These are phyloP conservation scores for Yamadazyma sp. DNA, from an alignment of 805 yeast genomes.

Conservation along the genomic window DNA sequence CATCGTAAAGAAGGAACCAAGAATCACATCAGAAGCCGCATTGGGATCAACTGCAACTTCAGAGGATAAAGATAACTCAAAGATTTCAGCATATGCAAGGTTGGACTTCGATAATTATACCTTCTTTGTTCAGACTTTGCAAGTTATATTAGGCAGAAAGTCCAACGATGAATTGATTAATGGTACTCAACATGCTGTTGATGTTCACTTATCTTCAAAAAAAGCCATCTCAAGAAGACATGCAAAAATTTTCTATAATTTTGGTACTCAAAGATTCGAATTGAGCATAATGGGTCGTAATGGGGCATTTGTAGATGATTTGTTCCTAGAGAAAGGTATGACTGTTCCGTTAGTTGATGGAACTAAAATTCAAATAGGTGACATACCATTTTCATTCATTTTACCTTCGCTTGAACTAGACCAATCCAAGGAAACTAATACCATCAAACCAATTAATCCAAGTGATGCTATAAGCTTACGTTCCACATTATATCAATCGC, in stretches of 20 bases:
- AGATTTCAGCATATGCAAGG: constrained; percentile 64
- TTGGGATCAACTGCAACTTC: constrained; percentile 7
- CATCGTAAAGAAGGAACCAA: constrained; percentile 5
- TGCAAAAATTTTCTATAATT: constrained; percentile 94
- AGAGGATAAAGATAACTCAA: constrained; percentile 15
- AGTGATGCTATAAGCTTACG: constrained; percentile 58
- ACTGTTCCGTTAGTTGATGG: constrained; percentile 85
- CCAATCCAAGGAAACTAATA: constrained; percentile 17
- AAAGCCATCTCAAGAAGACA: constrained; percentile 93
- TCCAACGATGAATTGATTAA: constrained; percentile 52
- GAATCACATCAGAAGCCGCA: constrained; percentile 13
- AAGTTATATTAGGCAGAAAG: constrained; percentile 87
- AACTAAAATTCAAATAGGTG: constrained; percentile 88
- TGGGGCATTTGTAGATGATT: constrained; percentile 94
- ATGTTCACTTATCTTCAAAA: constrained; percentile 87
- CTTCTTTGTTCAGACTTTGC: constrained; percentile 93
- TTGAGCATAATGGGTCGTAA: constrained; percentile 88
- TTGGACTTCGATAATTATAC: constrained; percentile 90
- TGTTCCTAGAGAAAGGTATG: constrained; percentile 83
- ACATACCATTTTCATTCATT: constrained; percentile 82
- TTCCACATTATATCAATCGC: constrained; percentile 38
- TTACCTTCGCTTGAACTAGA: constrained; percentile 64
- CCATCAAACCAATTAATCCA: constrained; percentile 49
- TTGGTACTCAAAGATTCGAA: constrained; percentile 94
- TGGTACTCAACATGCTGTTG: constrained; percentile 72